These are phyloP conservation scores for Rauvolfia tetraphylla DNA, from an alignment of 257 asterid genomes.

Conservation along the genomic window DNA sequence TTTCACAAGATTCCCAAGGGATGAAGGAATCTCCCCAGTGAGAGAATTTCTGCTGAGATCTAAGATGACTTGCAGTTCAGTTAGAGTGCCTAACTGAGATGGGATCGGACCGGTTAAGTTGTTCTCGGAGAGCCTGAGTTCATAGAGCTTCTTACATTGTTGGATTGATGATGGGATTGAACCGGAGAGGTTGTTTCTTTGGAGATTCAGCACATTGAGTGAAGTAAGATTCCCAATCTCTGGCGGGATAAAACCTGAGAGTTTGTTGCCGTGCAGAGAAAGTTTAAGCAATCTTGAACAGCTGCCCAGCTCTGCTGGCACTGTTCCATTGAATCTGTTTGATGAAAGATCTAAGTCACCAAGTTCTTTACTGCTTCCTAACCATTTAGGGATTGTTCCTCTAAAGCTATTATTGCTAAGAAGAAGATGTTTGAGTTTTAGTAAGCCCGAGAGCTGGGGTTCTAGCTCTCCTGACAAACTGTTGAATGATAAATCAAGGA, in stretches of 20 bases:
- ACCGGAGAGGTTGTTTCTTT: slow-evolving; percentile 62
- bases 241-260: slow-evolving; percentile 66
- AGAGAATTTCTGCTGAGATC: slow-evolving; percentile 75
- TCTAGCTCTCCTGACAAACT: slow-evolving; percentile 48
- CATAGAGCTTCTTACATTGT: slow-evolving; percentile 74
- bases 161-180: slow-evolving; percentile 60
- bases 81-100: slow-evolving; percentile 51
- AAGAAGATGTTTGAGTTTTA: slow-evolving; percentile 58
- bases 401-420: slow-evolving; percentile 53
- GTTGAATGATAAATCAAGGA: slow-evolving; percentile 76
- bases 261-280: slow-evolving; percentile 49
- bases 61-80: slow-evolving; percentile 70
- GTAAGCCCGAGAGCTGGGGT: slow-evolving; percentile 44
- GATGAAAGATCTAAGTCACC: slow-evolving; percentile 84
- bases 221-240: slow-evolving; percentile 69
- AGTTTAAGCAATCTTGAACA: slow-evolving; percentile 62
- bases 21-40: slow-evolving; percentile 65
- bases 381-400: slow-evolving; percentile 60
- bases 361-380: slow-evolving; percentile 57
- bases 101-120: slow-evolving; percentile 63
- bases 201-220: slow-evolving; percentile 69
- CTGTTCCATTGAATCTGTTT: slow-evolving; percentile 54
- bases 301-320: slow-evolving; percentile 67
- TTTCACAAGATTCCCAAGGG: slow-evolving; percentile 61
- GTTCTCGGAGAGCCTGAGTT: slow-evolving; percentile 76